Percentiles rank a stretch among this genome's conserved stretches.
phyloP scores from a whole-genome alignment of 2,329 filamentous ascomycete species.

The Penicillium sp. region DNA sequence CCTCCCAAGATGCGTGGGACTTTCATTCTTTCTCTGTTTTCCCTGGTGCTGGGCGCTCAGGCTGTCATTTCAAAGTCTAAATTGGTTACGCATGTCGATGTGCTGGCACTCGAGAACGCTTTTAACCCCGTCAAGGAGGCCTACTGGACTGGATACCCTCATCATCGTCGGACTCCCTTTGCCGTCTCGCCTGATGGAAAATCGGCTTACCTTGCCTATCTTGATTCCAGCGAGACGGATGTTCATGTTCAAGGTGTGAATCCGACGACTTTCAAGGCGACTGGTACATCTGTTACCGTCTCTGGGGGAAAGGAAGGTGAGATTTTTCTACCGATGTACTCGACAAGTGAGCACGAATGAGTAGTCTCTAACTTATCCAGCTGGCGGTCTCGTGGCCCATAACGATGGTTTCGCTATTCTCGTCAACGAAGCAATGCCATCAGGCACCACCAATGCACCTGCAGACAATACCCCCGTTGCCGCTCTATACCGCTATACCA shows the following conservation, averaged over 20 bases:
- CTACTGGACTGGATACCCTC: conserved; percentile 66
- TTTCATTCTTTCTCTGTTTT: conserved; percentile 31
- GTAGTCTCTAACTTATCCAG: conserved; percentile 36
- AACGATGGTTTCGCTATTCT: conserved; percentile 67
- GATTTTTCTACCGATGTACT: neutral
- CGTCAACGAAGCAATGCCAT: conserved; percentile 60
- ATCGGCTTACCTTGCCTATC: conserved; percentile 64
- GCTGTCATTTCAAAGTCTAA: conserved; percentile 26
- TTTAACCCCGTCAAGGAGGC: conserved; percentile 64
- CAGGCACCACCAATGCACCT: conserved; percentile 53
- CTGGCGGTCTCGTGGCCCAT: conserved; percentile 65
- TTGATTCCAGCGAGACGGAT: conserved; percentile 59
- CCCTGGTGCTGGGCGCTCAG: conserved; percentile 27
- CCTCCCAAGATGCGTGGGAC: conserved; percentile 25
- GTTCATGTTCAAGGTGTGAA: conserved; percentile 64
- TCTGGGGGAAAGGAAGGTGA: conserved; percentile 58
- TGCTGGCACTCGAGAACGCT: conserved; percentile 52
- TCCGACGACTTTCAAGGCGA: conserved; percentile 58
- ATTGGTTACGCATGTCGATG: conserved; percentile 47
- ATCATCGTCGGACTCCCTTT: conserved; percentile 66
- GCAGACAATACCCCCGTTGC: conserved; percentile 57
- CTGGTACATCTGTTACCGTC: conserved; percentile 58
- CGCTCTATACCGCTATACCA: conserved; percentile 63
- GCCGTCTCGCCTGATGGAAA: conserved; percentile 65
- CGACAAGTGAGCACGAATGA: no score